phyloP scores from a whole-genome alignment of 2,329 filamentous ascomycete species.

The Leptographium wingfieldii region DNA sequence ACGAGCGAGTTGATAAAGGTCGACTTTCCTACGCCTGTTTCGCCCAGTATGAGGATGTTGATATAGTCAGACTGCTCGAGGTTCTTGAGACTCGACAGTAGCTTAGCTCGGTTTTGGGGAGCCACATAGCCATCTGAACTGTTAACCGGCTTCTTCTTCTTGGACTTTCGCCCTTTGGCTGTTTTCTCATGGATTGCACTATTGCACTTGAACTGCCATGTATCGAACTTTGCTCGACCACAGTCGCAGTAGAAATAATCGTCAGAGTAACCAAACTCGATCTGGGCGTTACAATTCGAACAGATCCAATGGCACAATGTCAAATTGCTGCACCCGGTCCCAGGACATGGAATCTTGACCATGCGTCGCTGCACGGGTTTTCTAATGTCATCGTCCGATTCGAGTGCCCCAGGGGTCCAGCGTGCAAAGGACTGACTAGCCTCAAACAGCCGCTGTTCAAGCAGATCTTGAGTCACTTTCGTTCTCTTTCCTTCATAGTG shows the following conservation, averaged over 20 bases:
- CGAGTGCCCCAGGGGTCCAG: neutral
- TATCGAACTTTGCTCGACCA: constrained; percentile 16
- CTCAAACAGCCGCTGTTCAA: neutral
- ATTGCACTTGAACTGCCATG: constrained; percentile 22
- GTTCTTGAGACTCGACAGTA: neutral
- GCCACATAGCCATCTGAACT: neutral
- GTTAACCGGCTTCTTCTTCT: neutral
- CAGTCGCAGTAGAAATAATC: constrained; percentile 25
- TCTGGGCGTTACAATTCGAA: constrained; percentile 13
- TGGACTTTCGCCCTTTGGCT: neutral
- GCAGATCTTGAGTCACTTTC: neutral
- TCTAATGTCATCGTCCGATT: neutral
- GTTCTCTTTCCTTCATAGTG: neutral
- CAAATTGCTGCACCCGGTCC: constrained; percentile 12
- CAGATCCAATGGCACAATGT: constrained; percentile 12
- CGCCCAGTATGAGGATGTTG: constrained; percentile 33
- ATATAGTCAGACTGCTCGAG: constrained; percentile 18
- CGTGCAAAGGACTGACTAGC: neutral
- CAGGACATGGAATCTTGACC: constrained; percentile 22
- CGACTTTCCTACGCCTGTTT: constrained; percentile 35
- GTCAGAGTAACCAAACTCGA: constrained; percentile 19
- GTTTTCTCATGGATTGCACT: constrained; percentile 12
- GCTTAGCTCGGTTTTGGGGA: neutral
- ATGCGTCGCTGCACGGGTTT: constrained; percentile 17
- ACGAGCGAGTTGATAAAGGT: constrained; percentile 36